phyloP scores from a whole-genome alignment of 257 asterid genomes.

The Nicotiana tabacum region DNA sequence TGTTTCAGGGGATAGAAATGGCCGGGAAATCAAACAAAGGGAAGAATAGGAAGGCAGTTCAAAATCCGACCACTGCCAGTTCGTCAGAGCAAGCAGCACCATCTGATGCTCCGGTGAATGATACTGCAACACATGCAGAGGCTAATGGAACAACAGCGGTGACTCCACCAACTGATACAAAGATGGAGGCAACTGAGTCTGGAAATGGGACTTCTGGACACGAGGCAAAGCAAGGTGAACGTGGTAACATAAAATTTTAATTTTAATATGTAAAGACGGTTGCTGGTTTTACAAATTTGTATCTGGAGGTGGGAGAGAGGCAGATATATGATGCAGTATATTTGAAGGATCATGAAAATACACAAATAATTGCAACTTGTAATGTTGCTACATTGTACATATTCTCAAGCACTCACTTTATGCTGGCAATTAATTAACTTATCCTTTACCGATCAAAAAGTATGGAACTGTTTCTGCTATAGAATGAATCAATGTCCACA shows the following conservation, averaged over 20 bases:
- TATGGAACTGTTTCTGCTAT: not conserved
- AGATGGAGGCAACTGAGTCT: conserved; percentile 39
- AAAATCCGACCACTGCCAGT: conserved; percentile 27
- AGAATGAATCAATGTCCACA: not conserved
- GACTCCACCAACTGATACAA: conserved; percentile 24
- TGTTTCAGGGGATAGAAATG: conserved; percentile 42
- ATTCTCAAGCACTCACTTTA: no score
- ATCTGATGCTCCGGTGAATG: conserved; percentile 42
- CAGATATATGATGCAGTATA: not conserved
- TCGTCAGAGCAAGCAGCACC: conserved; percentile 25
- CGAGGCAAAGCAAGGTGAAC: conserved; percentile 53
- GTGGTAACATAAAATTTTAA: not conserved
- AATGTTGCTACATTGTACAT: no score
- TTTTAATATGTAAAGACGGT: not conserved
- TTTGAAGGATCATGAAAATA: not conserved
- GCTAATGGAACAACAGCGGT: conserved; percentile 45
- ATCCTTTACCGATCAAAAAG: no score
- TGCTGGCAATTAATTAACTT: no score
- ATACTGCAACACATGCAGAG: conserved; percentile 26
- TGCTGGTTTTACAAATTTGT: not conserved
- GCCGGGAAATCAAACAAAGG: conserved; percentile 85
- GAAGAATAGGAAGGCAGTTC: conserved; percentile 64
- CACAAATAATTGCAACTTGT: not conserved
- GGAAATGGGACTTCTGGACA: conserved; percentile 31
- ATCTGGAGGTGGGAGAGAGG: no score